Evolutionary conservation across 371 early-diverging fungal genomes (phyloP).

Genomic region (Rhizopus sp.): DNA sequence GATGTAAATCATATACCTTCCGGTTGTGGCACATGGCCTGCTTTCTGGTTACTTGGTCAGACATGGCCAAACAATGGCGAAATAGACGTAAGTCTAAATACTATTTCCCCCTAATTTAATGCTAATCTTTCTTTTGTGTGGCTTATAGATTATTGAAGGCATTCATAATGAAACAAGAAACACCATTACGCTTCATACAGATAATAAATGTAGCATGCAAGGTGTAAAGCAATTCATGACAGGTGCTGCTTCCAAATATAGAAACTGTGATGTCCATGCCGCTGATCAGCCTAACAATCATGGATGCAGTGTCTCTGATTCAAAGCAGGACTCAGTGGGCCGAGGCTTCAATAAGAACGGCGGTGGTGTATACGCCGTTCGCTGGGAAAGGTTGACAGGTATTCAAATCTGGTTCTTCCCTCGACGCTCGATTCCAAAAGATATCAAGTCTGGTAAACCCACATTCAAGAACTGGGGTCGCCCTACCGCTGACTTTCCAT

Average conservation of each 20-base stretch:
- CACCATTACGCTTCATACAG: constrained; percentile 26
- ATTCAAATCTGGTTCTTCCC: constrained; percentile 44
- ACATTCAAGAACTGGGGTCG: constrained; percentile 30
- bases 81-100: constrained; percentile 28
- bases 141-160: constrained; percentile 33
- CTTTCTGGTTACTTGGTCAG: constrained; percentile 39
- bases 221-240: neutral
- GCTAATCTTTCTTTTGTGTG: neutral
- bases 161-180: constrained; percentile 30
- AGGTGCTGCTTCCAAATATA: neutral
- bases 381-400: constrained; percentile 24
- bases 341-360: constrained; percentile 26
- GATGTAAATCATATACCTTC: constrained; percentile 41
- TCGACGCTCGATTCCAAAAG: constrained; percentile 28
- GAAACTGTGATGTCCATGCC: constrained; percentile 14
- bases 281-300: constrained; percentile 16
- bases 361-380: constrained; percentile 43
- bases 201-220: constrained; percentile 15
- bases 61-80: constrained; percentile 44
- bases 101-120: too few relatives aligned
- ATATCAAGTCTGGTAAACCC: constrained; percentile 23
- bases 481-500: constrained; percentile 28
- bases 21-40: constrained; percentile 46
- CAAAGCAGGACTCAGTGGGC: constrained; percentile 24
- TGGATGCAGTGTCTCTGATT: constrained; percentile 21